phyloP scores from a whole-genome alignment of 2,329 filamentous ascomycete genomes.

The Fusarium brachygibbosum region DNA sequence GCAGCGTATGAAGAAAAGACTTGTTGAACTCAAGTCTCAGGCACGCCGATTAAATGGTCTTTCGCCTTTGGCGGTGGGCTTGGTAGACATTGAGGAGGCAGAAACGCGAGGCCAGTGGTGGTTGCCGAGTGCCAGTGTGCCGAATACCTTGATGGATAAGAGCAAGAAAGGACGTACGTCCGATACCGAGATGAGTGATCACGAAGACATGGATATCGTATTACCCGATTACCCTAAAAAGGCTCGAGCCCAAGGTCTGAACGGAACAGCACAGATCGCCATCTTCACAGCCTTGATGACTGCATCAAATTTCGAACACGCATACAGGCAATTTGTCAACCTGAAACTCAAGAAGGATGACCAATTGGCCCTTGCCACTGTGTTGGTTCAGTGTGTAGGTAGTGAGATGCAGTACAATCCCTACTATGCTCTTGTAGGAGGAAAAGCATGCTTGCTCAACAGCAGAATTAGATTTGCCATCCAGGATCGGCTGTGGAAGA shows the following conservation, averaged over 20 bases:
- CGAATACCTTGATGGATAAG: slow-evolving; percentile 53
- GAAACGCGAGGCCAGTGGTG: slow-evolving; percentile 97
- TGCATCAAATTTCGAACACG: slow-evolving; percentile 85
- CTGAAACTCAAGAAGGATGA: slow-evolving; percentile 88
- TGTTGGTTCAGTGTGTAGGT: slow-evolving; percentile 88
- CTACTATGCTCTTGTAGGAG: slow-evolving; percentile 90
- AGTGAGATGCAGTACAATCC: slow-evolving; percentile 89
- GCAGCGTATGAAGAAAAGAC: slow-evolving; percentile 87
- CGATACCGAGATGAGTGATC: slow-evolving; percentile 52
- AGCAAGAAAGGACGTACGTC: slow-evolving; percentile 32
- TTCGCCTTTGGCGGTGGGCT: slow-evolving; percentile 84
- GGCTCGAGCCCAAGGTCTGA: slow-evolving; percentile 87
- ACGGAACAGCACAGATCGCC: slow-evolving; percentile 86
- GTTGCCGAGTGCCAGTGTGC: slow-evolving; percentile 96
- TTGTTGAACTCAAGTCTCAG: slow-evolving; percentile 79
- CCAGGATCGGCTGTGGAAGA: slow-evolving; percentile 86
- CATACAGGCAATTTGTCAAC: slow-evolving; percentile 82
- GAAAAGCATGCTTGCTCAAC: slow-evolving; percentile 77
- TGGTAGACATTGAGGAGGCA: slow-evolving; percentile 84
- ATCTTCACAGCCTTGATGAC: slow-evolving; percentile 95
- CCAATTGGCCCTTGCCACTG: slow-evolving; percentile 86
- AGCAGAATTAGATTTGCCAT: slow-evolving; percentile 85
- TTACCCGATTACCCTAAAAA: slow-evolving; percentile 78
- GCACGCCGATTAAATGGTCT: slow-evolving; percentile 74
- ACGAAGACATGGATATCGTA: slow-evolving; percentile 63